Evolutionary conservation across 108 stramenopile species (phyloP).

Genomic region (Epithemia pelagica): DNA sequence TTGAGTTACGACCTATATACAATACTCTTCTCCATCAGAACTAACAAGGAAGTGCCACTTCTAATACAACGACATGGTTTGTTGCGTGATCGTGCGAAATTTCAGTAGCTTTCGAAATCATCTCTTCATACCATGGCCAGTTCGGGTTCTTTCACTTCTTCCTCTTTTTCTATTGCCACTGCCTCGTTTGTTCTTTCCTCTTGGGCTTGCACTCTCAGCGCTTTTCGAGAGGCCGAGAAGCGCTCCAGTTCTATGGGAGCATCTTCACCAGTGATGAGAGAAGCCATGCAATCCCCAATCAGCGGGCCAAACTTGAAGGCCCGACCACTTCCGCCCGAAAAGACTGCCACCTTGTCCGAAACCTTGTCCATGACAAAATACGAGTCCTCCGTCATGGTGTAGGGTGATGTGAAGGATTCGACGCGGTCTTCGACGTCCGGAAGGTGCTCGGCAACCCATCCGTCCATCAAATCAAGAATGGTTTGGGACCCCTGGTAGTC

Average conservation of each 20-base stretch:
- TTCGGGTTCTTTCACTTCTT: too few relatives aligned
- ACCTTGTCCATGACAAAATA: conserved; percentile 44
- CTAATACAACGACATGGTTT: too few relatives aligned
- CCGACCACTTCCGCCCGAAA: conserved; percentile 34
- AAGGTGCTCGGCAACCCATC: conserved; percentile 28
- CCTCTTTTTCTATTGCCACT: too few relatives aligned
- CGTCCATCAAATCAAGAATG: conserved; percentile 29
- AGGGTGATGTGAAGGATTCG: conserved; percentile 23
- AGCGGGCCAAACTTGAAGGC: conserved; percentile 43
- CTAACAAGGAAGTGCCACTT: too few relatives aligned
- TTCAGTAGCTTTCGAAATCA: too few relatives aligned
- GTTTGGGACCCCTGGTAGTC: conserved; percentile 26
- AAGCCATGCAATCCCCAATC: conserved; percentile 29
- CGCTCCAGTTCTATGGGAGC: background rate
- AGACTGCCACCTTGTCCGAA: conserved; percentile 23
- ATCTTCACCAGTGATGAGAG: conserved; percentile 4
- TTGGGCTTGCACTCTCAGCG: too few relatives aligned
- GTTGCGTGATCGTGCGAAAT: too few relatives aligned
- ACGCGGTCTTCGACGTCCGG: conserved; percentile 21
- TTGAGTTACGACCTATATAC: too few relatives aligned
- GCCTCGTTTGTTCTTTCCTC: too few relatives aligned
- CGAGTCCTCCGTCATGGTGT: conserved; percentile 39
- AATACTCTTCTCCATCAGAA: too few relatives aligned
- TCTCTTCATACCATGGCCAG: too few relatives aligned
- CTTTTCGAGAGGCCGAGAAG: conserved; percentile 8